phyloP scores from a whole-genome alignment of 352 stramenopile species.

The Globisporangium acanthophoron region DNA sequence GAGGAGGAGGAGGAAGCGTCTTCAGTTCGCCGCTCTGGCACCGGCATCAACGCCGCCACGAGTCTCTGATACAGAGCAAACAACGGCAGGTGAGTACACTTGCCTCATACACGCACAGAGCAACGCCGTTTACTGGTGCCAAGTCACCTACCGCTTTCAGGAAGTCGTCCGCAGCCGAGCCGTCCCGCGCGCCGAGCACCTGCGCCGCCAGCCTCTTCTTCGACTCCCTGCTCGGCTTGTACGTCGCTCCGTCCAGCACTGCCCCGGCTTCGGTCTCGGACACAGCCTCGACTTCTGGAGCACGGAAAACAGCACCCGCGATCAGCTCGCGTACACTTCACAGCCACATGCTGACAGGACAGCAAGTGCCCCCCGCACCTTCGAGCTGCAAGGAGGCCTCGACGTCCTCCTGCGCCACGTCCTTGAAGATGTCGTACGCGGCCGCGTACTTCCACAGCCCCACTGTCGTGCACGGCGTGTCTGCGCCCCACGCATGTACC shows the following conservation, averaged over 20 bases:
- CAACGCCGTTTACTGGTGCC: not conserved
- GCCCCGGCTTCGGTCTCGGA: not conserved
- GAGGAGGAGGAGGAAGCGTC: not conserved
- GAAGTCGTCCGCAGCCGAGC: constrained; percentile 28
- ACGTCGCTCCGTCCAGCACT: constrained; percentile 3
- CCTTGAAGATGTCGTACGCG: constrained; percentile 59
- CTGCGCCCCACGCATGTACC: constrained; percentile 17
- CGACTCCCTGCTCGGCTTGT: constrained; percentile 6
- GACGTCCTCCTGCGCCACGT: constrained; percentile 53
- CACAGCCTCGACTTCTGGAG: not conserved
- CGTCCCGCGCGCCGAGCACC: constrained; percentile 4
- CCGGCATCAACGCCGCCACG: constrained; percentile 12
- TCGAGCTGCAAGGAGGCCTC: constrained; percentile 51
- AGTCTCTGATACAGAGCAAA: constrained; percentile 6
- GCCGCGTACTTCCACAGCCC: constrained; percentile 66
- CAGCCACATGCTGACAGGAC: not conserved
- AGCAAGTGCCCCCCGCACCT: constrained; percentile 16
- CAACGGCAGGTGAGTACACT: not conserved
- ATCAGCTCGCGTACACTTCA: not conserved
- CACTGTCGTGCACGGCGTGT: constrained; percentile 56
- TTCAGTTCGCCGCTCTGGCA: not conserved
- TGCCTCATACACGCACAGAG: not conserved
- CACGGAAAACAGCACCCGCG: not conserved
- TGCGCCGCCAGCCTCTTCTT: constrained; percentile 2
- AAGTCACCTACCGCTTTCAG: constrained; percentile 34